Evolutionary conservation across 371 early-diverging fungal species (phyloP).

Genomic region (Phascolomyces articulosus): DNA sequence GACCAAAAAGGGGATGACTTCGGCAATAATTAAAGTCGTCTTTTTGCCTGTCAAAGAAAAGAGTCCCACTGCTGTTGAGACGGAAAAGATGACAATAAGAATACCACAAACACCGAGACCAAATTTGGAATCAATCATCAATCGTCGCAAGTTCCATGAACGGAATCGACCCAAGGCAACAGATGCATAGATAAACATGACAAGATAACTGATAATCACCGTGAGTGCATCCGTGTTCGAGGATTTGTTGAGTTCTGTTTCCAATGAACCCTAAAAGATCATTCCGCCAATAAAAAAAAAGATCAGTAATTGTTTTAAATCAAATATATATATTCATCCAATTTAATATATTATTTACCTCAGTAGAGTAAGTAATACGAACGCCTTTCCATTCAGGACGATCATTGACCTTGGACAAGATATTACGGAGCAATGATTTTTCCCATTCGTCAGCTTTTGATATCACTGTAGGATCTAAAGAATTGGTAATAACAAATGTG

Average conservation of each 20-base stretch:
- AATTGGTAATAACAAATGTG: slow-evolving; percentile 71
- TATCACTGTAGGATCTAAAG: slow-evolving; percentile 39
- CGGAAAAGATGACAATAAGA: slow-evolving; percentile 72
- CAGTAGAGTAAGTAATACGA: slow-evolving; percentile 70
- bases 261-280: slow-evolving; percentile 54
- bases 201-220: slow-evolving; percentile 66
- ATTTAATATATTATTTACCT: too few relatives aligned
- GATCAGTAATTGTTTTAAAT: too few relatives aligned
- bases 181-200: slow-evolving; percentile 79
- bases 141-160: slow-evolving; percentile 49
- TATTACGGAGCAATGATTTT: slow-evolving; percentile 41
- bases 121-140: slow-evolving; percentile 73
- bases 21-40: slow-evolving; percentile 77
- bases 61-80: slow-evolving; percentile 69
- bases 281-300: too few relatives aligned
- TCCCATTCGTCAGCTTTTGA: slow-evolving; percentile 71
- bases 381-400: slow-evolving; percentile 55
- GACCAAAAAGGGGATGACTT: slow-evolving; percentile 82
- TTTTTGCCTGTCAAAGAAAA: slow-evolving; percentile 70
- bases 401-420: slow-evolving; percentile 42
- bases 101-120: slow-evolving; percentile 71
- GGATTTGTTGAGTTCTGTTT: slow-evolving; percentile 70
- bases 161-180: slow-evolving; percentile 63
- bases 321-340: too few relatives aligned
- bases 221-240: slow-evolving; percentile 70